Base-by-base conservation (phyloP, 2,329 filamentous ascomycete genomes). In the Trichoderma gracile region DNA sequence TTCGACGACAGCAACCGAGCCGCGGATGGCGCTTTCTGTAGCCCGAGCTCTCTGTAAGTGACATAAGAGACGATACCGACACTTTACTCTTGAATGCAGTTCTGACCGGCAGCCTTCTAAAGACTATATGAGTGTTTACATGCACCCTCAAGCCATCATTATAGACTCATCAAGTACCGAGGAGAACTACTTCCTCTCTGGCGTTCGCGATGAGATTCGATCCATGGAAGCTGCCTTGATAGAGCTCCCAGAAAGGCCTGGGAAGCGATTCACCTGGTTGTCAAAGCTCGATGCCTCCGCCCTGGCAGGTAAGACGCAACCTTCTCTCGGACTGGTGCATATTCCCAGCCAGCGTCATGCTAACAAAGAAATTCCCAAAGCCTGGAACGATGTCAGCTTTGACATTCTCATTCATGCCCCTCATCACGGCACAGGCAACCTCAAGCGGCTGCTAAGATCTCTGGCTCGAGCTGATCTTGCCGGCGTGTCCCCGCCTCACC, bases 401-500 rank as follows among this genome's bases (percentile, higher is more conserved):
- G 92, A 98, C 68, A 91, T 99, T 60, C 76, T 97, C 14, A 85
- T 98, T 9, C 91, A 96, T 65, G 92, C 91, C 1, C 84, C 87
- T 7, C 78, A 86, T 3, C 82, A 83, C 9, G 88, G 89, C 21
- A 89, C 91, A 2, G 93, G 91, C 12, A 90, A 89, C 57, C 75
- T 97, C 33, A 85, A 92, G 57, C 84, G 92, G 63, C 81, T 97
- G 38, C 83, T 99, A 4, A 84, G 85, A 66, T 97, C 93, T 5
- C 81, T 99, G 27, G 81, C 84, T 67, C 79, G 80, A 8, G 92
- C 91, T 5, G 92, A 97, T 73, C 94, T 93, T 73, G 83, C 86
- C 53, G 88, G 89, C 0, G 80, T 89, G 47, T 79, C 83, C 1
- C 78, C 84, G 2, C 93, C 93, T 3, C 87, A 90, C 67, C 79